These are phyloP conservation scores for Alopecurus myosuroides DNA, from an alignment of 176 grass and related monocot species.

Conservation along the genomic window DNA sequence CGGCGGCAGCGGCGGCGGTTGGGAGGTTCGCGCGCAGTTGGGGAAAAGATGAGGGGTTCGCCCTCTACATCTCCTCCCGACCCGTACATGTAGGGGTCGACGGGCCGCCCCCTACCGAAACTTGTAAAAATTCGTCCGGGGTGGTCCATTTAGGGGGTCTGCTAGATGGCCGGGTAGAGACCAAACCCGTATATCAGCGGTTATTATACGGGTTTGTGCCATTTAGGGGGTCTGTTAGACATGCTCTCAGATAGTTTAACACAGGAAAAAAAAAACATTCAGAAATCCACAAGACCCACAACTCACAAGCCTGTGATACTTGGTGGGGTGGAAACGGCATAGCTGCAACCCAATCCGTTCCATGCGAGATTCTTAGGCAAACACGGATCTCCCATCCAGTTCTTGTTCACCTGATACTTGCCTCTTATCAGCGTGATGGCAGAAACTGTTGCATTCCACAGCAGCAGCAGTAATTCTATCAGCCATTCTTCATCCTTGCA, in stretches of 20 bases:
- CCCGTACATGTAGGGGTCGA: too few relatives aligned
- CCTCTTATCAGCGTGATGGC: constrained; percentile 42
- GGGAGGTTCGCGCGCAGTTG: too few relatives aligned
- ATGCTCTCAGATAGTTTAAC: neutral
- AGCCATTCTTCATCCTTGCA: neutral
- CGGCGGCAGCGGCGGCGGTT: too few relatives aligned
- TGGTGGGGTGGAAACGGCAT: constrained; percentile 32
- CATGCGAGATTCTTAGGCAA: constrained; percentile 38
- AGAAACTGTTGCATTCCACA: constrained; percentile 22
- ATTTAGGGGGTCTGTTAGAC: too few relatives aligned
- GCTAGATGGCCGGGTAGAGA: too few relatives aligned
- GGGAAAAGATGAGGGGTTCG: too few relatives aligned
- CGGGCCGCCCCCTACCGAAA: too few relatives aligned
- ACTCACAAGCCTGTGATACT: constrained; percentile 50
- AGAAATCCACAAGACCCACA: neutral
- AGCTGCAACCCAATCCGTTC: constrained; percentile 61
- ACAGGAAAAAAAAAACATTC: neutral
- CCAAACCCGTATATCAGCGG: too few relatives aligned
- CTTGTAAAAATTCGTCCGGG: too few relatives aligned
- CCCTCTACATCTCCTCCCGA: too few relatives aligned
- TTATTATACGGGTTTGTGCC: too few relatives aligned
- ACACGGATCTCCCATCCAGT: constrained; percentile 76
- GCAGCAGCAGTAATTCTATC: neutral
- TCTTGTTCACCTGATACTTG: constrained; percentile 42
- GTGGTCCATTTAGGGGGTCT: too few relatives aligned